phyloP scores from a whole-genome alignment of 257 asterid species.

The Scutellaria galericulata region DNA sequence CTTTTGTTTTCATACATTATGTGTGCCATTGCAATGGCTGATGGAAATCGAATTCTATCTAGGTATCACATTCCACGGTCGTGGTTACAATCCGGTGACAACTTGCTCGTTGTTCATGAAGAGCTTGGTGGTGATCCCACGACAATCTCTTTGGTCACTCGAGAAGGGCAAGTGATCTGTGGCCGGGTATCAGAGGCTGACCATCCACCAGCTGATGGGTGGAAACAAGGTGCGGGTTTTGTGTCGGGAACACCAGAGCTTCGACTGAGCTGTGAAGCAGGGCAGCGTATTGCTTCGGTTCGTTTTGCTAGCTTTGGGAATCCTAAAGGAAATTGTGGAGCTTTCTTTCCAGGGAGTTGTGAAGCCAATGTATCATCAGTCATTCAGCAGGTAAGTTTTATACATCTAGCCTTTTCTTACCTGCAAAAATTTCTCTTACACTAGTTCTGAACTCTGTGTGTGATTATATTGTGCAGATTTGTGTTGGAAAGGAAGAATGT shows the following conservation, averaged over 20 bases:
- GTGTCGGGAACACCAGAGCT: conserved; percentile 48
- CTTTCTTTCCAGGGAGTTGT: conserved; percentile 50
- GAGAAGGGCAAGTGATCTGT: conserved; percentile 56
- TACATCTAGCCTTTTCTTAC: background rate
- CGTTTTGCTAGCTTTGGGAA: conserved; percentile 66
- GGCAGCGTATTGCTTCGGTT: conserved; percentile 58
- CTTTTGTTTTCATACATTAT: too few relatives aligned
- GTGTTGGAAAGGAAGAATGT: conserved; percentile 62
- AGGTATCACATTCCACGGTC: conserved; percentile 78
- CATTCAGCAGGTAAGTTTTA: conserved; percentile 50
- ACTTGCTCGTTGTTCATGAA: conserved; percentile 73
- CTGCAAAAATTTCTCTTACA: background rate
- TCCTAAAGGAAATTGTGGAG: conserved; percentile 65
- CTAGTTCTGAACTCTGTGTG: background rate
- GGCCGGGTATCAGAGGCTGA: conserved; percentile 55
- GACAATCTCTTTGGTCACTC: conserved; percentile 49
- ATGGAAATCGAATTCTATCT: conserved; percentile 2
- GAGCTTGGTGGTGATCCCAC: conserved; percentile 78
- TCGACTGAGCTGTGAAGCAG: conserved; percentile 61
- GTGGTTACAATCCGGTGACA: conserved; percentile 67
- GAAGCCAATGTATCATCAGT: conserved; percentile 48
- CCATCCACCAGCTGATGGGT: conserved; percentile 67
- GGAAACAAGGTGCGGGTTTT: conserved; percentile 54
- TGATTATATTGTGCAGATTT: conserved; percentile 43
- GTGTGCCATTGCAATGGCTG: background rate